Base-by-base conservation (phyloP, 1,139 yeast genomes). In the Candida frijolesensis region DNA sequence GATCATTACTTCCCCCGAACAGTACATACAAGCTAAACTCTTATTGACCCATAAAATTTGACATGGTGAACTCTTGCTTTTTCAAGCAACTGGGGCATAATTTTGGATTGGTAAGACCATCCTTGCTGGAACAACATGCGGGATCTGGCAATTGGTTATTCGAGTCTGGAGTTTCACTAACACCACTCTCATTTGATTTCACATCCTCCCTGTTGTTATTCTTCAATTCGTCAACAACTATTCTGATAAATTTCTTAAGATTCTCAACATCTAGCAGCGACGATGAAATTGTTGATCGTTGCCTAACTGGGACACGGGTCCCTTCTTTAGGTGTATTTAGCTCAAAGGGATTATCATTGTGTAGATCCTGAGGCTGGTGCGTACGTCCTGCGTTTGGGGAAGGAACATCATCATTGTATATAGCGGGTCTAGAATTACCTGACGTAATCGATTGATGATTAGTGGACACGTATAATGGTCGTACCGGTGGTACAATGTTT, bases 51-150 rank as follows among this genome's bases (percentile, higher is more conserved):
- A 45, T 30, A 18, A 15, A 29, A 7, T 18, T 15, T 1, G 48
- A 46, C 11, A 19, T 8, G 11, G 49, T 47, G 14, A 42, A 42
- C 14, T 47, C 45, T 9, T 42, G 46, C 3, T 15, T 32, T 11
- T 42, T 29, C 27, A 47, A 34, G 15, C 49, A 42, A 6, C 12
- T 27, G 5, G 27, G 46, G 27, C 49, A 47, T 12, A 34, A 14
- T 19, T n/a, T 19, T 15, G 35, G 25, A 14, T 35, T 10, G 2
- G 12, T 29, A 9, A 32, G 5, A 25, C 7, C 9, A 8, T 7
- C 10, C 4, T 15, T 8, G 6, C 45, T 16, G 9, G 27, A 11
- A 19, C 37, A 30, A 9, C 12, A 12, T 11, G 18, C 6, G 29
- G 29, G 29, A 8, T 25, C 8, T 25, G 29, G 8, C 29, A 25